Evolutionary conservation across 371 early-diverging fungal species (phyloP), one percentile per base, ranked within the genome.

Genomic region (Mortierella sp.): DNA sequence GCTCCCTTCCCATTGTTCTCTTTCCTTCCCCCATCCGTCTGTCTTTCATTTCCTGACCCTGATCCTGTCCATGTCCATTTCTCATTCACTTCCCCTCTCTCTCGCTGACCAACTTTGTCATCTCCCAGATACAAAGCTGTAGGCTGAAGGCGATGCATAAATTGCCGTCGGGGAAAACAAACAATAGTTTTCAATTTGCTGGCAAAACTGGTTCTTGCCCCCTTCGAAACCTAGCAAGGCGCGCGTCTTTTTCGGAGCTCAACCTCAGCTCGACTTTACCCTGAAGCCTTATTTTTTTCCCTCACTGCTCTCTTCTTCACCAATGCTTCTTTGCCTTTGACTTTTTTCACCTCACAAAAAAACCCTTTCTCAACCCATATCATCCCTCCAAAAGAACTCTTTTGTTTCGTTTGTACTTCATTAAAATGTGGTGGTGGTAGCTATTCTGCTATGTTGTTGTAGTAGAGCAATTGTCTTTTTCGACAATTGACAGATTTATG

Each of bases 401-500:
- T 50, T 50, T 58, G 2, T 58, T 58, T 6, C 2, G 37, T 6
- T 34, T 34, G 53, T 53, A 58, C 7, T 58, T 66, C 45, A 43
- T 45, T 66, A 34, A 66, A 41, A 47, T 26, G 5, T 14, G 14
- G 19, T 66, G 22, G 2, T 52, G 44, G 44, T n/a, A n/a, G n/a
- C n/a, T n/a, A n/a, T n/a, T n/a, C n/a, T n/a, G n/a, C n/a, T n/a
- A n/a, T n/a, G n/a, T n/a, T n/a, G n/a, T n/a, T n/a, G n/a, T n/a
- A n/a, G n/a, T n/a, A 26, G 9, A 16, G n/a, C 29, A 45, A 31
- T 61, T 39, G 9, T 53, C 19, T 7, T 69, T 53, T 22, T 7
- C 55, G 31, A 19, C 39, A 37, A 3, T 19, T 13, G 9, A 7
- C 11, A 26, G 22, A 69, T 34, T 76, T 91, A 92, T 76, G 93